Conservation (phyloP, 768 basidiomycete genomes). For the Termitomyces sp. region DNA sequence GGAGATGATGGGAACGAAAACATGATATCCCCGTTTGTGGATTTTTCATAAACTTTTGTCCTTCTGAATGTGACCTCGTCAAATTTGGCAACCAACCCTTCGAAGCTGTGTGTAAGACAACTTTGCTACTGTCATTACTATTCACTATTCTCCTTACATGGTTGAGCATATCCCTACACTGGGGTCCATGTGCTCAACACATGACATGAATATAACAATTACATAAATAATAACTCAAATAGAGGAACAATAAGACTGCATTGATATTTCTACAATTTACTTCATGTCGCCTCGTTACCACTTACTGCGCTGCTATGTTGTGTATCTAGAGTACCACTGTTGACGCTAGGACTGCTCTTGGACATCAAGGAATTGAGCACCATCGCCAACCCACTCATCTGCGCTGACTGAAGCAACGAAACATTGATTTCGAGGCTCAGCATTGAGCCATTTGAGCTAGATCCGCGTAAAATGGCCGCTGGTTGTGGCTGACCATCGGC, state of each 20-base stretch:
- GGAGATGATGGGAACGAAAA: background rate
- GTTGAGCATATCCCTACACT: background rate
- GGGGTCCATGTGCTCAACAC: no score
- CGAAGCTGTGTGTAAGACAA: background rate
- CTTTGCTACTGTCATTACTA: background rate
- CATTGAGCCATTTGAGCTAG: slow-evolving; percentile 66
- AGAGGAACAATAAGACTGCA: background rate
- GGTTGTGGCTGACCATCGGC: slow-evolving; percentile 56
- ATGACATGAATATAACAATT: no score
- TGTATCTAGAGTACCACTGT: background rate
- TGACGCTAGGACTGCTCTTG: slow-evolving; percentile 21
- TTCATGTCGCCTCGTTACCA: background rate
- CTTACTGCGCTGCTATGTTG: background rate
- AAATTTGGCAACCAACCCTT: background rate
- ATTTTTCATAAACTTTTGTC: background rate
- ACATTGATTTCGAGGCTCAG: slow-evolving; percentile 78
- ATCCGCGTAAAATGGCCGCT: slow-evolving; percentile 71
- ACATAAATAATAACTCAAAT: no score
- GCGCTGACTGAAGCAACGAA: slow-evolving; percentile 63
- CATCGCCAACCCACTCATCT: slow-evolving; percentile 71
- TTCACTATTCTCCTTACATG: background rate
- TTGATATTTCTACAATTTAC: background rate
- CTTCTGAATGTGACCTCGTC: background rate
- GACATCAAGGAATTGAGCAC: slow-evolving; percentile 69
- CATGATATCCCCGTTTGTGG: background rate